phyloP scores from a whole-genome alignment of 2,329 filamentous ascomycete species.

The Alternaria dauci region DNA sequence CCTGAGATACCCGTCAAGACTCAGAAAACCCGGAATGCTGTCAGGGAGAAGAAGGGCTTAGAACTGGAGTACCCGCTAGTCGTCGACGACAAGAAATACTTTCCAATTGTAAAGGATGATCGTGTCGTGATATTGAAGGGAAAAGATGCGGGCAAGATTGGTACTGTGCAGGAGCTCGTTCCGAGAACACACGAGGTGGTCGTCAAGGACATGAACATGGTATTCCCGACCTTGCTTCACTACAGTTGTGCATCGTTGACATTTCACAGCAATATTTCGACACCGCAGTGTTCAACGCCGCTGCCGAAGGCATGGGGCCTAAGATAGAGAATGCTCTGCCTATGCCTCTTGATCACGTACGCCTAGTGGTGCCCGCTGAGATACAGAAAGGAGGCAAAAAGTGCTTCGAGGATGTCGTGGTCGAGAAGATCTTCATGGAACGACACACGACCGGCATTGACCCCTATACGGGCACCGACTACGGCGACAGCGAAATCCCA shows the following conservation, averaged over 20 bases:
- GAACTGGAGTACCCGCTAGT: slow-evolving; percentile 38
- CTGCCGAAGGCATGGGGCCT: slow-evolving; percentile 46
- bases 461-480: slow-evolving; percentile 41
- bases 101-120: slow-evolving; percentile 66
- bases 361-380: slow-evolving; percentile 78
- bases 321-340: slow-evolving; percentile 62
- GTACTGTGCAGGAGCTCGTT: slow-evolving; percentile 68
- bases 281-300: slow-evolving; percentile 48
- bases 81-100: slow-evolving; percentile 40
- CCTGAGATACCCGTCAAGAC: slow-evolving; percentile 52
- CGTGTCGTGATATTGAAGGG: slow-evolving; percentile 84
- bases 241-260: slow-evolving; percentile 4
- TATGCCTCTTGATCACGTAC: slow-evolving; percentile 75
- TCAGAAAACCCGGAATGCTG: slow-evolving; percentile 35
- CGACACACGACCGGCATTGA: slow-evolving; percentile 44
- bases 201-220: slow-evolving; percentile 54
- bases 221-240: slow-evolving; percentile 22
- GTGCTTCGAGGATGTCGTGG: slow-evolving; percentile 63
- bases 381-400: slow-evolving; percentile 60
- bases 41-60: slow-evolving; percentile 30
- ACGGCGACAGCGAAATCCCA: slow-evolving; percentile 36
- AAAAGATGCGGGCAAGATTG: slow-evolving; percentile 83
- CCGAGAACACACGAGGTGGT: slow-evolving; percentile 43
- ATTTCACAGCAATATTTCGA: slow-evolving; percentile 51
- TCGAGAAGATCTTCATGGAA: slow-evolving; percentile 44